Conservation (phyloP, 1,284 basidiomycete genomes). For the Fomitopsis schrenkii region DNA sequence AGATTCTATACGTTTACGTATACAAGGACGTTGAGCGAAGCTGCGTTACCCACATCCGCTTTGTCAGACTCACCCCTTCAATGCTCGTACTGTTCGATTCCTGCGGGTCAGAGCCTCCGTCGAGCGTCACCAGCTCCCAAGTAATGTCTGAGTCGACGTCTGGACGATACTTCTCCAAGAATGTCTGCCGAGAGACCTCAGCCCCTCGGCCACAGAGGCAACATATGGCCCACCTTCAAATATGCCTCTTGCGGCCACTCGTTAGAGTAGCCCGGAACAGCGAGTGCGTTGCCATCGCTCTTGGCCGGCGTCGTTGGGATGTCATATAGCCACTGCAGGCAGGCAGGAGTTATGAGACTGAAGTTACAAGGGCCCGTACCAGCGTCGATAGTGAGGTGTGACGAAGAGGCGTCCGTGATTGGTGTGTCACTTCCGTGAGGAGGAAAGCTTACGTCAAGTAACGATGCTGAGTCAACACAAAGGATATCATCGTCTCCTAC, state of each 20-base stretch:
- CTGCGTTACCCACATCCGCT: too few relatives aligned
- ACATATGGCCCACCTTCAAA: background rate
- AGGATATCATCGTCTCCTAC: background rate
- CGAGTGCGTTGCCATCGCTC: conserved; percentile 42
- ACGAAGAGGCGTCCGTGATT: background rate
- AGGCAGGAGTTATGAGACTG: conserved; percentile 33
- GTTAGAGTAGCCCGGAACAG: conserved; percentile 52
- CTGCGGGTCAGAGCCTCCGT: conserved; percentile 40
- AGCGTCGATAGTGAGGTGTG: background rate
- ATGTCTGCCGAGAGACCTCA: conserved; percentile 33
- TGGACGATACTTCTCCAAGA: conserved; percentile 42
- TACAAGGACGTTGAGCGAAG: too few relatives aligned
- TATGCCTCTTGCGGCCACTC: conserved; percentile 28
- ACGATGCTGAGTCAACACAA: background rate
- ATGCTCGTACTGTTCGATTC: background rate
- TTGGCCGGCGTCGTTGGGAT: conserved; percentile 40
- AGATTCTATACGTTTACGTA: conserved; percentile 27
- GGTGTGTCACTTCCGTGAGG: background rate
- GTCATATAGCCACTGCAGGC: conserved; percentile 51
- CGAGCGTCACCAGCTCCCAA: conserved; percentile 37
- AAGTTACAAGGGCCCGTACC: background rate
- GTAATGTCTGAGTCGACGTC: conserved; percentile 38
- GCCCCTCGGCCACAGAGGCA: too few relatives aligned
- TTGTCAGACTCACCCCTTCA: background rate
- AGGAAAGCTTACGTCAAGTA: background rate